These are phyloP conservation scores for Nematocida major DNA, from an alignment of 371 early-diverging fungal species.

Conservation along the genomic window DNA sequence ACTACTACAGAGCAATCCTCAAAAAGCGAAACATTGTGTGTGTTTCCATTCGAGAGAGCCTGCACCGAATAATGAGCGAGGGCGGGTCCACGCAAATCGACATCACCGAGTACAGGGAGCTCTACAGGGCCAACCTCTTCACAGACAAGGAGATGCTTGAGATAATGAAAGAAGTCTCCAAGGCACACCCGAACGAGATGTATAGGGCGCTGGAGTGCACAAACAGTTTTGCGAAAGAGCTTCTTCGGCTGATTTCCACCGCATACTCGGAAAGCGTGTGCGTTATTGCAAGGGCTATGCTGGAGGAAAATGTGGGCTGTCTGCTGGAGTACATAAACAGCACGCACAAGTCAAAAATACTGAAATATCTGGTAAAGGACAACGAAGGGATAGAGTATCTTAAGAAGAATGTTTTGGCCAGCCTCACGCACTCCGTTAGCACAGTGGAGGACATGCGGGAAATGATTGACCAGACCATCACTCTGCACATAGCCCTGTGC, in stretches of 20 bases:
- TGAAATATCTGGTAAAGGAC: conserved; percentile 35
- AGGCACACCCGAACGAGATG: not conserved
- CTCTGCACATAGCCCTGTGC: conserved; percentile 3
- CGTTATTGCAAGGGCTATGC: conserved; percentile 4
- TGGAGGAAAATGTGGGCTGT: not conserved
- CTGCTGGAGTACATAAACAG: conserved; percentile 38
- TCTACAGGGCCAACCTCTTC: conserved; percentile 3
- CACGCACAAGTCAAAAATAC: conserved; percentile 12
- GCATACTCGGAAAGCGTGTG: conserved; percentile 18
- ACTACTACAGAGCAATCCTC: conserved; percentile 16
- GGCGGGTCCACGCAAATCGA: not conserved
- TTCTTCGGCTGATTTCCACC: not conserved
- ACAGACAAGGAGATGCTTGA: conserved; percentile 1
- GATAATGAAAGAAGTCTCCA: conserved; percentile 1
- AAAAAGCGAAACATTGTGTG: conserved; percentile 1
- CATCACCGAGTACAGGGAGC: not conserved
- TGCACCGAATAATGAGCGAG: not conserved
- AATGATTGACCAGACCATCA: conserved; percentile 9
- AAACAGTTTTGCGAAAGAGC: not conserved
- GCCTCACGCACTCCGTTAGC: not conserved
- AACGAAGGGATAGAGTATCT: conserved; percentile 14
- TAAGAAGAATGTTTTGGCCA: not conserved
- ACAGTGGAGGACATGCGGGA: not conserved
- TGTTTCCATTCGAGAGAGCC: not conserved
- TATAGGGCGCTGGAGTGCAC: not conserved